phyloP scores from a whole-genome alignment of 2,329 filamentous ascomycete species.

The Talaromyces atroroseus region DNA sequence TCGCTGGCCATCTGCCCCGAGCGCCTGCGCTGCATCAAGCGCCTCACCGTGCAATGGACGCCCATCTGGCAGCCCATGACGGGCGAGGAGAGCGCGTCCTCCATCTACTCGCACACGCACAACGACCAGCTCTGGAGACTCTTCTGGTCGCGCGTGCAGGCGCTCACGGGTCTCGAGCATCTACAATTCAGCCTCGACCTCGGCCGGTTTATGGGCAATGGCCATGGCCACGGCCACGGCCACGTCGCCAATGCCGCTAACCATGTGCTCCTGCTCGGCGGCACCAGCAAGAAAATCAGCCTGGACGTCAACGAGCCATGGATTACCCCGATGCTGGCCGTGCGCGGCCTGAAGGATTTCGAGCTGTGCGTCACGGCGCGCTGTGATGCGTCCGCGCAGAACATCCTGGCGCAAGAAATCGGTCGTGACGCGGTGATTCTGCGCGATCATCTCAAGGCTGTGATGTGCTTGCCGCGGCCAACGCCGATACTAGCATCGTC shows the following conservation, averaged over 20 bases:
- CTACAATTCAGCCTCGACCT: conserved; percentile 27
- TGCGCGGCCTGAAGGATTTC: conserved; percentile 26
- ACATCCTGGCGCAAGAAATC: conserved; percentile 24
- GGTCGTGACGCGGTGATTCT: conserved; percentile 22
- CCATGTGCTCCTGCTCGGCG: conserved; percentile 18
- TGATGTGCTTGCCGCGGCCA: conserved; percentile 22
- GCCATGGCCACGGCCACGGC: background rate
- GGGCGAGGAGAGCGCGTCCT: conserved; percentile 24
- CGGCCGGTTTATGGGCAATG: conserved; percentile 24
- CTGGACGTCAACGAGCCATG: conserved; percentile 24
- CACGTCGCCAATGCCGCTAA: background rate
- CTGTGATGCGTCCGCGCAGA: conserved; percentile 26
- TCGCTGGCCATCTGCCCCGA: conserved; percentile 18
- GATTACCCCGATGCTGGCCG: conserved; percentile 25
- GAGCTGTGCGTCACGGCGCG: conserved; percentile 30
- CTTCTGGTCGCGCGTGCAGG: conserved; percentile 26
- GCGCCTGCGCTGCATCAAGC: conserved; percentile 18
- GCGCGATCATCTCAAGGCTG: conserved; percentile 21
- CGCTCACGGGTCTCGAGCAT: conserved; percentile 17
- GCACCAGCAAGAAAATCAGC: conserved; percentile 20
- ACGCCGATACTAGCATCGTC: background rate
- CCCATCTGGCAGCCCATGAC: conserved; percentile 32
- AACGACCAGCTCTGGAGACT: conserved; percentile 29
- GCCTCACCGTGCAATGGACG: conserved; percentile 29
- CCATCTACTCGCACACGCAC: conserved; percentile 33